Base-by-base conservation (phyloP, 176 grass and related monocot species). In the Cymbopogon citratus region DNA sequence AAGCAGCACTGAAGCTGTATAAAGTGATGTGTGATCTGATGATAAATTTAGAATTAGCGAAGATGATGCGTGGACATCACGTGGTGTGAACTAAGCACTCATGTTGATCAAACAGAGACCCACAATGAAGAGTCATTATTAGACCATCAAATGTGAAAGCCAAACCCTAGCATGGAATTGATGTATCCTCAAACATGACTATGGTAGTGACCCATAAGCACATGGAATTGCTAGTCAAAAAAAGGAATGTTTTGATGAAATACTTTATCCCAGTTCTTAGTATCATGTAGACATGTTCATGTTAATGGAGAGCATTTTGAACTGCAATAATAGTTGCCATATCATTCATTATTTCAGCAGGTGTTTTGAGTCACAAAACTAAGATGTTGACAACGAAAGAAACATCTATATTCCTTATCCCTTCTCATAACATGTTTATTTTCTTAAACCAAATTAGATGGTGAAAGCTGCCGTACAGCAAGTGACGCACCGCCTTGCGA, bases 401-500 rank as follows among this genome's bases (percentile, higher is more conserved):
- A 64, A 57, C 31, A 48, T 61, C 18, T 76, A 67, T 77, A 81
- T 72, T 68, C 86, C 13, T 64, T 24, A 56, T 52, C 33, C 41
- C 51, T 40, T 81, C 1, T 0, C 1, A 27, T 65, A 23, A 45
- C 49, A 68, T 65, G 69, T 44, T 7, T 46, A 85, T 56, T 6
- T 61, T 39, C 63, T 87, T 45, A 77, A 80, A 77, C 14, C 76
- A 43, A 90, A 77, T 36, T 82, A 72, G 69, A 82, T 66, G 79
- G 87, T 88, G 75, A 88, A 73, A 91, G 84, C 85, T 86, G 80
- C 84, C 89, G 56, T 98, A 95, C 88, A 98, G 90, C 70, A 36
- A 81, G 62, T 86, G 89, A 98, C 96, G 91, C 96, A 98, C 96
- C 92, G 90, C 96, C 92, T 91, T 98, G 85, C 82, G 90, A 86